Conservation (phyloP, 768 basidiomycete genomes). For the Termitomyces sp. region DNA sequence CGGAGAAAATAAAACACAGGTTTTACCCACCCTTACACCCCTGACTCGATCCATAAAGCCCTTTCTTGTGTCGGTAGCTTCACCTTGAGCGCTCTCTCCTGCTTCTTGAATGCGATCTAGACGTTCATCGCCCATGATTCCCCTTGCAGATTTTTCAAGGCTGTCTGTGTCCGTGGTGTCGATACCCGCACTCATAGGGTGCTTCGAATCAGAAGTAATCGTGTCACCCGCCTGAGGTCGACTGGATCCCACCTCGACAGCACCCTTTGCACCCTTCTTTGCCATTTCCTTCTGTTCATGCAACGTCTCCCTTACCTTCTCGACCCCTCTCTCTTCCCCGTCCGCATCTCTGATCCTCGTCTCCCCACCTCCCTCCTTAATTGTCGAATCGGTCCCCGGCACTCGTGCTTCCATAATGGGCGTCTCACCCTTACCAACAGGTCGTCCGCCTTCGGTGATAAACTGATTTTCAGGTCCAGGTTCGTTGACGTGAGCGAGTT, state of each 20-base stretch:
- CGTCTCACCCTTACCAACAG: slow-evolving; percentile 24
- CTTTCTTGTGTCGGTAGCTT: slow-evolving; percentile 23
- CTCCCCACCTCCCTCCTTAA: slow-evolving; percentile 36
- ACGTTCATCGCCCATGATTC: slow-evolving; percentile 3
- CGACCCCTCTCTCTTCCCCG: slow-evolving; percentile 23
- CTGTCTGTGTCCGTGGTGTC: slow-evolving; percentile 1
- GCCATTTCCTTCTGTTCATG: slow-evolving; percentile 13
- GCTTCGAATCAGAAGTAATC: background rate
- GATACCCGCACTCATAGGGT: background rate
- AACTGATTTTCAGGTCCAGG: slow-evolving; percentile 66
- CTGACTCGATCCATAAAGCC: slow-evolving; percentile 28
- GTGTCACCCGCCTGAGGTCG: background rate
- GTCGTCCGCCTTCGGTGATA: slow-evolving; percentile 37
- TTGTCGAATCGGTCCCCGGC: slow-evolving; percentile 24
- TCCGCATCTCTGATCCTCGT: slow-evolving; percentile 24
- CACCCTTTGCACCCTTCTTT: slow-evolving; percentile 5
- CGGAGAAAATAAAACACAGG: slow-evolving; percentile 21
- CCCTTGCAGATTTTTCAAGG: slow-evolving; percentile 2
- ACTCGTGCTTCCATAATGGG: slow-evolving; percentile 26
- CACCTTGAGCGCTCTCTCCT: slow-evolving; percentile 5
- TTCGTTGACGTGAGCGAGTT: slow-evolving; percentile 61
- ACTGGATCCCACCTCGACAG: background rate
- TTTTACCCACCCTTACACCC: slow-evolving; percentile 29
- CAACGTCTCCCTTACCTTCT: slow-evolving; percentile 19
- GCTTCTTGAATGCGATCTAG: slow-evolving; percentile 16